Base-by-base conservation (phyloP, 345 rosid genomes). In the Populus tremula region DNA sequence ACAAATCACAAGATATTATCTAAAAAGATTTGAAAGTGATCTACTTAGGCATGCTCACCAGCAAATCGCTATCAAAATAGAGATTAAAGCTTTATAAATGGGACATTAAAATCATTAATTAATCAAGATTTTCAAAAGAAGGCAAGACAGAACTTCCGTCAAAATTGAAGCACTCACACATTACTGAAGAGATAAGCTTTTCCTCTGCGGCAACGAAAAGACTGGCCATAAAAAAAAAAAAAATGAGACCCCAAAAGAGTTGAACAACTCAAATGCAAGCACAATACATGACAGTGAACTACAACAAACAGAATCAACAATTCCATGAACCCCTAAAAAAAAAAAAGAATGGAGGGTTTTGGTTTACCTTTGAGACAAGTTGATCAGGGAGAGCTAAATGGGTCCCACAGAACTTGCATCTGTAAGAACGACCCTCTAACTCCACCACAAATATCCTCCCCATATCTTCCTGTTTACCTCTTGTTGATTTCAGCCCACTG, bases 361-460 rank as follows among this genome's bases (percentile, higher is more conserved):
- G 7, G 64, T 0, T n/a, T 86, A 92, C 98, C 89, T 76, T 77
- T 47, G 97, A 92, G 69, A 87, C 82, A 73, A 94, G 87, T 78
- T 94, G 93, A 76, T 84, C 78, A 54, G 87, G 90, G 79, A 88
- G 89, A 77, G 98, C 94, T 7, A 94, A 87, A 85, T 92, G 97
- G 80, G 98, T 91, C 76, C 82, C 85, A 69, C 98, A 94, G 69
- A 84, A 90, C 89, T 88, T 92, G 96, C 98, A 94, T 82, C 90
- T 87, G 87, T 92, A 94, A 80, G 92, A 85, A 86, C 96, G 87
- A 73, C 98, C 98, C 31, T 92, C 96, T n/a, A 91, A 87, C 85
- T 94, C 97, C 85, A 94, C 96, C 88, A 86, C 87, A 77, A 87
- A 94, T 73, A 91, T 72, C 87, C 94, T 94, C 78, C 94, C 97